Evolutionary conservation across 2,329 filamentous ascomycete genomes (phyloP), one percentile per base, ranked within the genome.

Genomic region (Thermoascus crustaceus): DNA sequence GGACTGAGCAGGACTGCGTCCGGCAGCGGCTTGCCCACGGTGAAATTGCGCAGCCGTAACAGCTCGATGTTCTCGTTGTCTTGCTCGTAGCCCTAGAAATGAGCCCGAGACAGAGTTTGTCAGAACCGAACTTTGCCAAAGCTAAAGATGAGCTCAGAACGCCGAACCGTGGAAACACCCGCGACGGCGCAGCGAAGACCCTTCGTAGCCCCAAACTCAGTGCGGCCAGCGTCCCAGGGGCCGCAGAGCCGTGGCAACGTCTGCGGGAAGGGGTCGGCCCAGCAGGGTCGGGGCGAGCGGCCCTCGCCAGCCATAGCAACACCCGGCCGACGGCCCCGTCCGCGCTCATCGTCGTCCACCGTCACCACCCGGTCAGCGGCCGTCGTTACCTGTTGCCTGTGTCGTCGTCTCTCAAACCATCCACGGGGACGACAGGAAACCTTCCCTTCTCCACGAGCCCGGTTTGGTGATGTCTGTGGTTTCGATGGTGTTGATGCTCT

Each of bases 41-140:
- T 88, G 56, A 82, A 94, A 57, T 80, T 91, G 41, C 79, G 75
- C 52, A 95, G 69, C 49, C 86, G 82, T 37, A 94, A 69, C 34
- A 95, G 71, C 37, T 80, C 77, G 50, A 94, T 87, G 47, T 94
- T 82, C 26, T 74, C 67, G 54, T 94, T 84, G 39, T 84, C 78
- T 13, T 73, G 71, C 29, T 76, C 67, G 54, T 83, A 94, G 30
- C 83, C 85, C 82, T 89, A 53, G 39, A 48, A 33, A 41, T 16
- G 32, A 24, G 11, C 9, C 4, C 3, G 36, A 46, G n/a, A 32
- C 31, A 39, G 32, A 43, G 32, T 43, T 40, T 44, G 40, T 47
- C 40, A 52, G 47, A 32, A 41, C 29, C 24, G 29, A 42, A 33
- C 14, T 18, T 26, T 17, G 19, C 22, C 18, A 34, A 24, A 20